Evolutionary conservation across 495 filamentous ascomycete species (phyloP).

Genomic region (Penicillium malachiteum): DNA sequence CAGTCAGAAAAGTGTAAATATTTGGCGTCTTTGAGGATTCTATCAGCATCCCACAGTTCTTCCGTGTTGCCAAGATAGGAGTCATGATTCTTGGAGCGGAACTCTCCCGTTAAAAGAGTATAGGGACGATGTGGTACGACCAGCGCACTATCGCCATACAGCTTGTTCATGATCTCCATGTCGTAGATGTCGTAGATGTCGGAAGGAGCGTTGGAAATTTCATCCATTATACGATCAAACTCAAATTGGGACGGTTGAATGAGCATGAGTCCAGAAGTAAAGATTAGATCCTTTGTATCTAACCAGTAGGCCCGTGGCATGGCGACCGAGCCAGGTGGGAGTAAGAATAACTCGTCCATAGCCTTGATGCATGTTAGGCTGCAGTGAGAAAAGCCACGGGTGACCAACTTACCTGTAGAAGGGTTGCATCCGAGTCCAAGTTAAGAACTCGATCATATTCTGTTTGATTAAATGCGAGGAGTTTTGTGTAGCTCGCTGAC

Average conservation of each 20-base stretch:
- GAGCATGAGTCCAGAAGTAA: slow-evolving; percentile 57
- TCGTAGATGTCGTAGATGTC: slow-evolving; percentile 57
- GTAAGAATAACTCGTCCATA: slow-evolving; percentile 66
- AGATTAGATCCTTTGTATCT: slow-evolving; percentile 36
- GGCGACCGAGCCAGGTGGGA: slow-evolving; percentile 49
- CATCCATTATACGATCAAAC: slow-evolving; percentile 47
- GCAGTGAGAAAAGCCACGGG: background rate
- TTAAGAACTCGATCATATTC: slow-evolving; percentile 59
- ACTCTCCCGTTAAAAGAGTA: slow-evolving; percentile 61
- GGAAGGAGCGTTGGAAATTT: slow-evolving; percentile 19
- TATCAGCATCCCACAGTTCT: slow-evolving; percentile 60
- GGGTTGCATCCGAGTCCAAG: slow-evolving; percentile 60
- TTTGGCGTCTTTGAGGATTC: slow-evolving; percentile 58
- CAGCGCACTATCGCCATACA: slow-evolving; percentile 57
- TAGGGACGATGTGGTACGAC: slow-evolving; percentile 68
- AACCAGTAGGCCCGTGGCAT: slow-evolving; percentile 67
- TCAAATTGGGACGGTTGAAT: slow-evolving; percentile 50
- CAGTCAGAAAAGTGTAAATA: slow-evolving; percentile 70
- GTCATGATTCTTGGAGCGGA: slow-evolving; percentile 50
- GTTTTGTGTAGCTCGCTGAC: slow-evolving; percentile 58
- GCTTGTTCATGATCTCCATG: slow-evolving; percentile 66
- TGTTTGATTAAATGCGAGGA: slow-evolving; percentile 64
- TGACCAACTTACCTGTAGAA: slow-evolving; percentile 38
- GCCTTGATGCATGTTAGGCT: slow-evolving; percentile 18
- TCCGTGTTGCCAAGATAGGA: slow-evolving; percentile 54